phyloP scores from a whole-genome alignment of 1,139 yeast genomes.

The Cylindricascospora bacillispora region DNA sequence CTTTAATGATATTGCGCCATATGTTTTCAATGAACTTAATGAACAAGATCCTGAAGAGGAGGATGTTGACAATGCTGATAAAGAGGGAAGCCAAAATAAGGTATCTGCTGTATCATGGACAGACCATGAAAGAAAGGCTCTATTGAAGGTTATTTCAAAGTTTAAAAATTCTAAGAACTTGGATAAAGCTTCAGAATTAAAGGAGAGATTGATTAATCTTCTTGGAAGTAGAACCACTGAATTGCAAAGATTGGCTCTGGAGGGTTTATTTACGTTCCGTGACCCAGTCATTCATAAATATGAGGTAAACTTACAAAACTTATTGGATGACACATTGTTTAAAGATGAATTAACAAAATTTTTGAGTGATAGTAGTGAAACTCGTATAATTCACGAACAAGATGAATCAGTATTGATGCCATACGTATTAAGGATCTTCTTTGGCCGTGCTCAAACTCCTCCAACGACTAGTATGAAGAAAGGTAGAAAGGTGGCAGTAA shows the following conservation, averaged over 20 bases:
- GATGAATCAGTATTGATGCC: conserved; percentile 59
- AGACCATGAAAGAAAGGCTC: conserved; percentile 44
- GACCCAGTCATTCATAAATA: conserved; percentile 50
- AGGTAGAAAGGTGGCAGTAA: conserved; percentile 65
- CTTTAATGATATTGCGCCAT: conserved; percentile 43
- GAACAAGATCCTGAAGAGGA: conserved; percentile 21
- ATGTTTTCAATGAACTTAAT: conserved; percentile 29
- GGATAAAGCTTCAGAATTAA: conserved; percentile 39
- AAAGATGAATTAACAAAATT: conserved; percentile 72
- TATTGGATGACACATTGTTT: conserved; percentile 73
- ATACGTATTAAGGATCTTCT: conserved; percentile 60
- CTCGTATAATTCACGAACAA: conserved; percentile 39
- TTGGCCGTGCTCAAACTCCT: conserved; percentile 68
- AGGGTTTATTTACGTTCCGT: conserved; percentile 58
- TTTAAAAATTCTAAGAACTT: conserved; percentile 53
- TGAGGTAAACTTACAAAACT: conserved; percentile 55
- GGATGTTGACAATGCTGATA: conserved; percentile 23
- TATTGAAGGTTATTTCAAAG: conserved; percentile 50
- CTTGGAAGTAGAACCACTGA: conserved; percentile 51
- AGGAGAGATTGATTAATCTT: conserved; percentile 39
- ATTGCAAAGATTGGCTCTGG: conserved; percentile 62
- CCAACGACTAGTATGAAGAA: conserved; percentile 52
- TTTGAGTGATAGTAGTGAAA: conserved; percentile 39
- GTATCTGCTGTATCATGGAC: conserved; percentile 34
- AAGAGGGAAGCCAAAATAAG: conserved; percentile 18